These are phyloP conservation scores for Claviceps lovelessii DNA, from an alignment of 2,329 filamentous ascomycete species.

Conservation along the genomic window DNA sequence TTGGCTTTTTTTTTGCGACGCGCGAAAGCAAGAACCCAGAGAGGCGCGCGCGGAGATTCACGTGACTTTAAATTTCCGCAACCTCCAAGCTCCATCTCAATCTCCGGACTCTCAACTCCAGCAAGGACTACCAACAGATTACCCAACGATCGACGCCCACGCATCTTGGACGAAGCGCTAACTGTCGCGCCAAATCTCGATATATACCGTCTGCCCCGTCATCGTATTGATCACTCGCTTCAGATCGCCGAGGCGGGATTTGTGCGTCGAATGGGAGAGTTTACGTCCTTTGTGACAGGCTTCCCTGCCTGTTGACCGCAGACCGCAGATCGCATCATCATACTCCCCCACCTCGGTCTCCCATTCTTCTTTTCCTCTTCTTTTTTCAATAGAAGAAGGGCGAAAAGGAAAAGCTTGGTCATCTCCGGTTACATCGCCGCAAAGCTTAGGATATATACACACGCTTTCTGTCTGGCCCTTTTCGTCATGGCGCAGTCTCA, in stretches of 20 bases:
- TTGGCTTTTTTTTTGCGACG: not conserved
- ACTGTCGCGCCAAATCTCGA: slow-evolving; percentile 3
- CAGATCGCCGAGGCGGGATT: slow-evolving; percentile 2
- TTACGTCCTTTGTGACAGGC: slow-evolving; percentile 32
- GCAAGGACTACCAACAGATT: slow-evolving; percentile 13
- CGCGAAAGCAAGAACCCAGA: not conserved
- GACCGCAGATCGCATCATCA: slow-evolving; percentile 3
- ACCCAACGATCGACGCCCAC: slow-evolving; percentile 6
- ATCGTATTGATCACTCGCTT: not conserved
- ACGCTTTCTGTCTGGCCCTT: not conserved
- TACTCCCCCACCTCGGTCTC: slow-evolving; percentile 1
- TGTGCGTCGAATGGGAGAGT: slow-evolving; percentile 32
- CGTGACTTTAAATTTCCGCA: slow-evolving; percentile 31
- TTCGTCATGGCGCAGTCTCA: slow-evolving; percentile 45
- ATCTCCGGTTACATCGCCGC: slow-evolving; percentile 5
- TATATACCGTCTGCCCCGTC: not conserved
- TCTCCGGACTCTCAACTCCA: slow-evolving; percentile 17
- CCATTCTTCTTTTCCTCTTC: not conserved
- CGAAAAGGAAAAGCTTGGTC: not conserved
- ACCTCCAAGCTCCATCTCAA: slow-evolving; percentile 14
- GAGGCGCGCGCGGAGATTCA: slow-evolving; percentile 14
- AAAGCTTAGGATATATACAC: slow-evolving; percentile 1
- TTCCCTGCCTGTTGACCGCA: slow-evolving; percentile 31
- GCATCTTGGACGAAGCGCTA: slow-evolving; percentile 12
- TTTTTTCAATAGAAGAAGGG: not conserved